A percentile compares a stretch with the other conserved stretches of the same genome.
phyloP scores from a whole-genome alignment of 2,329 filamentous ascomycete genomes.

The Fusarium aywerte region DNA sequence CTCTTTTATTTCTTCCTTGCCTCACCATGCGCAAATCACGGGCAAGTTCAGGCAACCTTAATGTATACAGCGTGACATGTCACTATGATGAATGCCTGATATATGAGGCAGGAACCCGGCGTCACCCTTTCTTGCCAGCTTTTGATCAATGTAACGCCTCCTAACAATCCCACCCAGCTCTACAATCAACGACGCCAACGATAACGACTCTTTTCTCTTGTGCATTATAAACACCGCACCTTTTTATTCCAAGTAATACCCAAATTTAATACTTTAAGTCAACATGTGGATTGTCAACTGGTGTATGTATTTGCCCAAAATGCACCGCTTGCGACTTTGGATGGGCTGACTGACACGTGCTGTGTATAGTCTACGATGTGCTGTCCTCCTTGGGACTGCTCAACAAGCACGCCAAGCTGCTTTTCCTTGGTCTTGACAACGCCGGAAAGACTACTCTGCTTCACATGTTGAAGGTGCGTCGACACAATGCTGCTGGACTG shows the following conservation, averaged over 20 bases:
- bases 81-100: slow-evolving; percentile 41
- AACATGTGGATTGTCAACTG: slow-evolving; percentile 95
- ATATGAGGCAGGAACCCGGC: slow-evolving; percentile 37
- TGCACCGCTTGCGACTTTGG: slow-evolving; percentile 12
- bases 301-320: slow-evolving; percentile 71
- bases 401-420: slow-evolving; percentile 96
- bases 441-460: slow-evolving; percentile 93
- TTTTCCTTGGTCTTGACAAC: slow-evolving; percentile 94
- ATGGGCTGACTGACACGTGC: slow-evolving; percentile 53
- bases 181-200: slow-evolving; percentile 41
- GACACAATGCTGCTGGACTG: neutral
- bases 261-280: slow-evolving; percentile 43
- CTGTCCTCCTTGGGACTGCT: slow-evolving; percentile 86
- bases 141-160: slow-evolving; percentile 41
- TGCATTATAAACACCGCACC: slow-evolving; percentile 25
- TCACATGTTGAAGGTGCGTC: slow-evolving; percentile 90
- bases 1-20: neutral
- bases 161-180: slow-evolving; percentile 35
- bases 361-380: slow-evolving; percentile 78
- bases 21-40: neutral
- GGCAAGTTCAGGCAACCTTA: neutral
- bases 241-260: slow-evolving; percentile 39
- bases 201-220: slow-evolving; percentile 38
- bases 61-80: slow-evolving; percentile 37
- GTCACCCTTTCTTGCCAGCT: slow-evolving; percentile 48